These are phyloP conservation scores for Fusarium equiseti DNA, from an alignment of 2,329 filamentous ascomycete species.

Conservation along the genomic window DNA sequence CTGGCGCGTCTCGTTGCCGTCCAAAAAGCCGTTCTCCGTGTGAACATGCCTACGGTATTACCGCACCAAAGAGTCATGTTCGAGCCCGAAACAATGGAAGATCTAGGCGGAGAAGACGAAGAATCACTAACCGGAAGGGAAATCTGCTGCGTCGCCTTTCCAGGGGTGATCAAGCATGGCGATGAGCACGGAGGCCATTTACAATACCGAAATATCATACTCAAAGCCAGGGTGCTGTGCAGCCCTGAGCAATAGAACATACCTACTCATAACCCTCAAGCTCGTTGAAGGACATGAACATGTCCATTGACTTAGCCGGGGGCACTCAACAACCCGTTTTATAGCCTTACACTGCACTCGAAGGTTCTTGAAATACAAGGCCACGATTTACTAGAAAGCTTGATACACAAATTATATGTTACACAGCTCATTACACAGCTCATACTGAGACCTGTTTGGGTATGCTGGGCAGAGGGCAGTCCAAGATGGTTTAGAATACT, in stretches of 20 bases:
- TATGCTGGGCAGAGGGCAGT: neutral
- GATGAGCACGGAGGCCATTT: slow-evolving; percentile 73
- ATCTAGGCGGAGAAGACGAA: slow-evolving; percentile 72
- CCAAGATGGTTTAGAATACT: neutral
- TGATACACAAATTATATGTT: neutral
- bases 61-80: slow-evolving; percentile 68
- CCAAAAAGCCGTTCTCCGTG: slow-evolving; percentile 69
- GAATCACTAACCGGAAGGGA: slow-evolving; percentile 64
- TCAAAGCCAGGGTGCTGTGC: slow-evolving; percentile 75
- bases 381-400: neutral
- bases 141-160: slow-evolving; percentile 73
- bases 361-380: no score
- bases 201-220: slow-evolving; percentile 72
- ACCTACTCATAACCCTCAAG: neutral
- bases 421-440: neutral
- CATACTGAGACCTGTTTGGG: neutral
- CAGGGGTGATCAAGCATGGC: slow-evolving; percentile 72
- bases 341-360: neutral
- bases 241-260: slow-evolving; percentile 55
- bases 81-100: slow-evolving; percentile 72
- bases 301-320: neutral
- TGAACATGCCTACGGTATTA: slow-evolving; percentile 66
- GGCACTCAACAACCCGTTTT: neutral
- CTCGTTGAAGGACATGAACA: neutral
- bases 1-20: slow-evolving; percentile 67